Conservation (phyloP, 1,284 basidiomycete species). For the Melampsora medusae region DNA sequence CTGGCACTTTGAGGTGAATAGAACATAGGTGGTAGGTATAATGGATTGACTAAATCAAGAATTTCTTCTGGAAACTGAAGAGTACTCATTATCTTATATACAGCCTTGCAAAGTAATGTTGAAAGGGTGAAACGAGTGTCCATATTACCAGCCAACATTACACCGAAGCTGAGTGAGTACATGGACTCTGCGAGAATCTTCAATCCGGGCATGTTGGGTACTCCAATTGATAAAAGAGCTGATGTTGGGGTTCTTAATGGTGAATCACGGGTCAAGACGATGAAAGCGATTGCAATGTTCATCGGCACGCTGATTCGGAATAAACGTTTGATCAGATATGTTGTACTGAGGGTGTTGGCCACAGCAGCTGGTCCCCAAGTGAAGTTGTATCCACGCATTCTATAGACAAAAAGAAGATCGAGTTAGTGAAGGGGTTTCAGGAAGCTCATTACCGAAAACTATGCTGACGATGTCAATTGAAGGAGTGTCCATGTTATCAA, state of each 20-base stretch:
- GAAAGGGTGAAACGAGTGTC: background rate
- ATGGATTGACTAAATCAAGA: background rate
- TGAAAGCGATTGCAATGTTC: background rate
- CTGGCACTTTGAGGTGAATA: background rate
- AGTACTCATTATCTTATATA: background rate
- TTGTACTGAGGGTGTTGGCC: background rate
- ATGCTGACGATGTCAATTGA: constrained; percentile 6
- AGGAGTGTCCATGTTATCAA: background rate
- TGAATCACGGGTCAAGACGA: background rate
- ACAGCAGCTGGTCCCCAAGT: background rate
- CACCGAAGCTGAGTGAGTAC: background rate
- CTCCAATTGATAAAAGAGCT: background rate
- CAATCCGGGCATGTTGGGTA: constrained; percentile 14
- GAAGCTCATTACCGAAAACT: background rate
- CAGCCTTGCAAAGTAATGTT: background rate
- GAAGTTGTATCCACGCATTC: constrained; percentile 1
- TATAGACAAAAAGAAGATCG: background rate
- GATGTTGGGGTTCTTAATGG: background rate
- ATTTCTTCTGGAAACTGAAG: background rate
- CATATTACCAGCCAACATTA: background rate
- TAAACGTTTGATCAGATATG: background rate
- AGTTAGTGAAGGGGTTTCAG: background rate
- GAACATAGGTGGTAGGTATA: constrained; percentile 9
- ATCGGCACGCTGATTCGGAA: background rate
- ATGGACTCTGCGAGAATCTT: constrained; percentile 3